Evolutionary conservation across 2,329 filamentous ascomycete species (phyloP).

Genomic region (Penicillium brevicompactum): DNA sequence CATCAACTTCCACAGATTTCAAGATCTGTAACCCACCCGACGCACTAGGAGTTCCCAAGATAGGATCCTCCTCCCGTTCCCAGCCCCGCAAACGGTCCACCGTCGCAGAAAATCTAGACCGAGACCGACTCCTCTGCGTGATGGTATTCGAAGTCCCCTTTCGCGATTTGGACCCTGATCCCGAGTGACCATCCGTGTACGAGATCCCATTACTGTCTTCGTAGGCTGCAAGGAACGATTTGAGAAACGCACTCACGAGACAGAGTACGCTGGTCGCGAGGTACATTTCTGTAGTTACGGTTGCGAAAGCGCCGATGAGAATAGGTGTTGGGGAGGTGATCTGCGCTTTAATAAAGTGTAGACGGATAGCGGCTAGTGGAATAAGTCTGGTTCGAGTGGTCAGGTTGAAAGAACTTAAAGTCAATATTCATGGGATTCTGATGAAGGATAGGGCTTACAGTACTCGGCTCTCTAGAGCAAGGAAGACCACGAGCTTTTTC

Average conservation of each 20-base stretch:
- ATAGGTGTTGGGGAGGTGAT: constrained; percentile 11
- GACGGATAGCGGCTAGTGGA: constrained; percentile 13
- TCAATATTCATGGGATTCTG: not conserved
- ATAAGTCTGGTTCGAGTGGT: constrained; percentile 8
- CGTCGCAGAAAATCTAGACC: not conserved
- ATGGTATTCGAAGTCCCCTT: not conserved
- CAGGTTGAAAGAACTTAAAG: not conserved
- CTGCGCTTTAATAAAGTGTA: constrained; percentile 11
- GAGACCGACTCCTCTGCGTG: not conserved
- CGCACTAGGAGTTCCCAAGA: not conserved
- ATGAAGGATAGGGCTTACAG: not conserved
- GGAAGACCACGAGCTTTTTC: constrained; percentile 16
- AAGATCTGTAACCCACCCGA: constrained; percentile 10
- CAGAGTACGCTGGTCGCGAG: constrained; percentile 13
- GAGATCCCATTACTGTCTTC: constrained; percentile 8
- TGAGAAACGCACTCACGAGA: constrained; percentile 16
- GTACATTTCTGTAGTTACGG: constrained; percentile 16
- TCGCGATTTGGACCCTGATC: constrained; percentile 5
- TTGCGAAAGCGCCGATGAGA: constrained; percentile 16
- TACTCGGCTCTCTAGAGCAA: constrained; percentile 13
- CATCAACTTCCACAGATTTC: constrained; percentile 11
- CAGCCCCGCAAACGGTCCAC: constrained; percentile 2
- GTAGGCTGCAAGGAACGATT: constrained; percentile 15
- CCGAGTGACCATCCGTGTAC: constrained; percentile 11
- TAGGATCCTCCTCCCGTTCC: constrained; percentile 15